These are phyloP conservation scores for Cochlearia excelsa DNA, from an alignment of 345 rosid species.

Conservation along the genomic window DNA sequence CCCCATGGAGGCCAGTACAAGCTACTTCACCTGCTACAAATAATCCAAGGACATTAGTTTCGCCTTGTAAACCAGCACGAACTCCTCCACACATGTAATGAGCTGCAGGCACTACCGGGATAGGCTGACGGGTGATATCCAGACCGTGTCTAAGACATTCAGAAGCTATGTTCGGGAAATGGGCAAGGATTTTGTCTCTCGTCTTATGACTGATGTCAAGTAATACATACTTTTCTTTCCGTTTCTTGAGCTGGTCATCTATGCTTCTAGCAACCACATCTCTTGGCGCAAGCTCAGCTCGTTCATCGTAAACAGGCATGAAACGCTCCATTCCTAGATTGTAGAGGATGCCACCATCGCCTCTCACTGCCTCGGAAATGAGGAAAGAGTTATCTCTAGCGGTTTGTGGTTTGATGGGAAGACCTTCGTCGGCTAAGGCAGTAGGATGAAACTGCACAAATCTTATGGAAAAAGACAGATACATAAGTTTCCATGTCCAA, in stretches of 20 bases:
- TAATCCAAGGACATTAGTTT: constrained; percentile 81
- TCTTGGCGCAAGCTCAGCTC: constrained; percentile 96
- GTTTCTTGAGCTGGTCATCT: constrained; percentile 85
- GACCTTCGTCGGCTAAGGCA: constrained; percentile 95
- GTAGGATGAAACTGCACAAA: constrained; percentile 99
- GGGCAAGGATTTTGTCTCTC: constrained; percentile 75
- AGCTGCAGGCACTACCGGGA: constrained; percentile 93
- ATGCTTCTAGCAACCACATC: constrained; percentile 96
- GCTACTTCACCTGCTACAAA: constrained; percentile 98
- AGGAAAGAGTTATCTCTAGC: constrained; percentile 83
- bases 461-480: constrained; percentile 40
- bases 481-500: constrained; percentile 6
- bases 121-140: constrained; percentile 73
- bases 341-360: constrained; percentile 93
- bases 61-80: constrained; percentile 85
- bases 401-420: constrained; percentile 61
- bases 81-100: constrained; percentile 99
- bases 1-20: constrained; percentile 95
- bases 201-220: constrained; percentile 89
- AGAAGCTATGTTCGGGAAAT: constrained; percentile 90
- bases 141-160: constrained; percentile 78
- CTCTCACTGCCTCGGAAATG: constrained; percentile 83
- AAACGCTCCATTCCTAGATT: constrained; percentile 78
- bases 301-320: constrained; percentile 79
- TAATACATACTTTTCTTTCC: constrained; percentile 70